Evolutionary conservation across 192 early-diverging fungal genomes (phyloP).

Genomic region (Linnemannia elongata): DNA sequence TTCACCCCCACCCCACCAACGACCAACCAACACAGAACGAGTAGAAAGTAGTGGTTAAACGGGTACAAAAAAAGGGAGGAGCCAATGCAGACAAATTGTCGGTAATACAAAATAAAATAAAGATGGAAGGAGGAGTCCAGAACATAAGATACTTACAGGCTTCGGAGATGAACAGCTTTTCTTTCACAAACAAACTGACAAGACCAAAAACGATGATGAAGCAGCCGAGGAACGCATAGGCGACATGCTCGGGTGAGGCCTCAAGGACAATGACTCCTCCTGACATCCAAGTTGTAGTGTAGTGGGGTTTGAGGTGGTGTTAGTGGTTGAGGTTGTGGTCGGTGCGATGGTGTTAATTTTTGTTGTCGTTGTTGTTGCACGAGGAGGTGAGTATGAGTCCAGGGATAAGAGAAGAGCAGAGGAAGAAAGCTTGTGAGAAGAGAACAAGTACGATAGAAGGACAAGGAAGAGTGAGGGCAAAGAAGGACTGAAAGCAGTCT

Average conservation of each 20-base stretch:
- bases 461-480: not conserved
- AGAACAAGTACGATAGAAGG: not conserved
- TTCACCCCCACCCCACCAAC: not conserved
- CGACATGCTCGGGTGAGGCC: conserved; percentile 46
- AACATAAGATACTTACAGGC: conserved; percentile 65
- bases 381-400: not conserved
- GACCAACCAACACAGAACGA: not conserved
- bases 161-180: conserved; percentile 80
- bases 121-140: not conserved
- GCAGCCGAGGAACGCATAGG: conserved; percentile 71
- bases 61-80: not conserved
- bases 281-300: conserved; percentile 15
- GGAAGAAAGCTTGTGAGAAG: not conserved
- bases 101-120: conserved; percentile 6
- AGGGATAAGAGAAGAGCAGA: not conserved
- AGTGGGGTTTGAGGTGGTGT: not conserved
- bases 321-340: not conserved
- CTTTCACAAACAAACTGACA: conserved; percentile 76
- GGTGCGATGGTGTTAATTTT: no score
- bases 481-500: not conserved
- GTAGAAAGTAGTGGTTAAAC: not conserved
- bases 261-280: conserved; percentile 22
- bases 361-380: not conserved
- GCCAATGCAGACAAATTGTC: conserved; percentile 4
- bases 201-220: conserved; percentile 78